A percentile compares a stretch with the other conserved stretches of the same genome.
These are phyloP conservation scores for Fusarium anguioides DNA, from an alignment of 2,329 filamentous ascomycete species.

Conservation along the genomic window DNA sequence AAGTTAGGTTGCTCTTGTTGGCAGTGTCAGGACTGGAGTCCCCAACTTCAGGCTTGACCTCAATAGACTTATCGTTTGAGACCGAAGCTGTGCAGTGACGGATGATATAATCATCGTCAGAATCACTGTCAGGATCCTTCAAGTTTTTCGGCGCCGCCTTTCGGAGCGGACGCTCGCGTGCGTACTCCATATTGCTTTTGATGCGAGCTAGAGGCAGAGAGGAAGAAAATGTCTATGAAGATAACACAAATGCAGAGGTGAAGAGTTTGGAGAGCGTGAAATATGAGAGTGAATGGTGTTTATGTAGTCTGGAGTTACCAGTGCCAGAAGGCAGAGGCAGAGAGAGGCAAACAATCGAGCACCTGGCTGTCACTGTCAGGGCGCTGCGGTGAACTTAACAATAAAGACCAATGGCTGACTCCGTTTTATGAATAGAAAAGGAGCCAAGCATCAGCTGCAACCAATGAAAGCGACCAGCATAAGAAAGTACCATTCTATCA, in stretches of 20 bases:
- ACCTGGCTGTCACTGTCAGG: conserved; percentile 5
- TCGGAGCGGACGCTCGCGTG: conserved; percentile 16
- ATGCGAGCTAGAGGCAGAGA: not conserved
- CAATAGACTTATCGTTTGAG: too few species aligned
- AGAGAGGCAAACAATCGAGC: not conserved
- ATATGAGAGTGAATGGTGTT: not conserved
- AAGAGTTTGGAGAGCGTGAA: not conserved
- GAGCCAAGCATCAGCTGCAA: not conserved
- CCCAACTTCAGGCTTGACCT: not conserved
- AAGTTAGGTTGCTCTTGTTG: not conserved
- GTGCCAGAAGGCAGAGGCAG: not conserved
- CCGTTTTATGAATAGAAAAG: not conserved
- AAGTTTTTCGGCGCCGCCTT: conserved; percentile 16
- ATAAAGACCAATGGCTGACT: not conserved
- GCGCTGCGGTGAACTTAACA: not conserved
- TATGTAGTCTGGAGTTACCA: not conserved
- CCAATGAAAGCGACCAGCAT: not conserved
- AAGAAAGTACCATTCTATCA: too few species aligned
- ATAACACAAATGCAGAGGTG: not conserved
- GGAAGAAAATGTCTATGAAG: not conserved
- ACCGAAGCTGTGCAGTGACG: not conserved
- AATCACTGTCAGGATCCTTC: conserved; percentile 7
- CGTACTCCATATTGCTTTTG: not conserved
- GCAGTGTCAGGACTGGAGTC: not conserved
- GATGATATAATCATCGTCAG: not conserved